Conservation (phyloP, 2,329 filamentous ascomycete species). For the Phaeosphaeriaceae sp. region DNA sequence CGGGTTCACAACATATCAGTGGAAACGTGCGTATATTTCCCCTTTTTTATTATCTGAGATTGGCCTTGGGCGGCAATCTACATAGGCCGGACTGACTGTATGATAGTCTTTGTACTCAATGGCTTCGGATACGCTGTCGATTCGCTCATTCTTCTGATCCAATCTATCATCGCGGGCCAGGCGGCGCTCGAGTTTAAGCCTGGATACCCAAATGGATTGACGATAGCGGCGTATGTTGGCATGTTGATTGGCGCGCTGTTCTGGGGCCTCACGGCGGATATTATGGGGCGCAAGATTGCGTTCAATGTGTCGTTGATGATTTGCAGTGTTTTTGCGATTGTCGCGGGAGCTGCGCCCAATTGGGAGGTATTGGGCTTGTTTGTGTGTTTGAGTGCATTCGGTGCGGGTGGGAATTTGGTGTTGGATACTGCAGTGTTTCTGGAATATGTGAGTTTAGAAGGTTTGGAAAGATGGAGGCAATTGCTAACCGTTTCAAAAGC, state of each 20-base stretch:
- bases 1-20: slow-evolving; percentile 61
- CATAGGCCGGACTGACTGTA: not conserved
- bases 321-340: slow-evolving; percentile 65
- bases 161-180: slow-evolving; percentile 66
- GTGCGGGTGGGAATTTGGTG: slow-evolving; percentile 68
- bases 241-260: slow-evolving; percentile 67
- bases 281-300: slow-evolving; percentile 70
- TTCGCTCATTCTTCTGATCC: slow-evolving; percentile 63
- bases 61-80: not conserved
- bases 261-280: slow-evolving; percentile 71
- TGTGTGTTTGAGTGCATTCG: slow-evolving; percentile 67
- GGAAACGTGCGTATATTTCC: slow-evolving; percentile 47
- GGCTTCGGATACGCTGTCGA: slow-evolving; percentile 68
- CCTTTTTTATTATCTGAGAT: not conserved
- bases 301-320: slow-evolving; percentile 73
- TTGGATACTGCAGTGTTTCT: slow-evolving; percentile 67
- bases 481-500: not conserved
- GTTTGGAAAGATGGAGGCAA: too few relatives aligned
- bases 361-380: slow-evolving; percentile 71
- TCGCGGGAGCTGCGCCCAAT: slow-evolving; percentile 70
- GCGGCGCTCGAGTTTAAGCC: slow-evolving; percentile 66
- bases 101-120: slow-evolving; percentile 61
- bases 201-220: slow-evolving; percentile 64
- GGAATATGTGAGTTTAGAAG: slow-evolving; percentile 52
- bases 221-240: slow-evolving; percentile 66